A percentile compares a stretch with the other conserved stretches of the same genome.
Conservation (phyloP, 352 stramenopile genomes). For the Blastocystis sp. region DNA sequence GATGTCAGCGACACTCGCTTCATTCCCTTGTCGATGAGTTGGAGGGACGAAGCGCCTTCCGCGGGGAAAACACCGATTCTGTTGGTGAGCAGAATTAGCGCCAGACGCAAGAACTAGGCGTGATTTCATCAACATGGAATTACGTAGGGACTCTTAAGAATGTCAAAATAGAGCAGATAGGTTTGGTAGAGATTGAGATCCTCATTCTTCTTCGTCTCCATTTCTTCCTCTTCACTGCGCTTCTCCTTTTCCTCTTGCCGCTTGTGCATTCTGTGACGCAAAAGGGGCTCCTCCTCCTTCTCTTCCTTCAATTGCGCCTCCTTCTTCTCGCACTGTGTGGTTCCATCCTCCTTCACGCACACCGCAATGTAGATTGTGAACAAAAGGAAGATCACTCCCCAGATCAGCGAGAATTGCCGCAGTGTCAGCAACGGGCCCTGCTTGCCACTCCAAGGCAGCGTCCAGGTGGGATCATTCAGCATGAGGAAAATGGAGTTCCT, state of each 20-base stretch:
- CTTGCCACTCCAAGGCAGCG: conserved; percentile 78
- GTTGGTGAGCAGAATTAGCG: conserved; percentile 43
- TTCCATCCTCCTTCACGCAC: conserved; percentile 74
- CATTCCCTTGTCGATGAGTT: conserved; percentile 61
- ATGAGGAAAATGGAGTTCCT: conserved; percentile 80
- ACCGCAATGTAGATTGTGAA: conserved; percentile 81
- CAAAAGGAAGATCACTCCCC: conserved; percentile 82
- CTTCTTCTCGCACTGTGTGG: conserved; percentile 71
- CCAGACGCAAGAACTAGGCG: conserved; percentile 50
- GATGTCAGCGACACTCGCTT: conserved; percentile 18
- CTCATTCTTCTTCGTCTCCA: not conserved
- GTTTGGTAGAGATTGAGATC: not conserved
- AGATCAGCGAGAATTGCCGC: conserved; percentile 81
- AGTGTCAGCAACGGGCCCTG: conserved; percentile 75
- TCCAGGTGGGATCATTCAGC: conserved; percentile 80
- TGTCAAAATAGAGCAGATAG: conserved; percentile 52
- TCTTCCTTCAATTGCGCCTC: conserved; percentile 70
- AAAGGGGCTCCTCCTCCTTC: not conserved
- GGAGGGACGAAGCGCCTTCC: conserved; percentile 25
- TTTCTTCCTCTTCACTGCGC: not conserved
- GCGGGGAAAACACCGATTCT: conserved; percentile 62
- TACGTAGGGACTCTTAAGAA: conserved; percentile 58
- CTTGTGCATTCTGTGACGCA: not conserved
- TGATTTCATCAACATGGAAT: not conserved
- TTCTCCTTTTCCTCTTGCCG: not conserved